Conservation (phyloP, 1,284 basidiomycete species). For the Peniophora sp. region DNA sequence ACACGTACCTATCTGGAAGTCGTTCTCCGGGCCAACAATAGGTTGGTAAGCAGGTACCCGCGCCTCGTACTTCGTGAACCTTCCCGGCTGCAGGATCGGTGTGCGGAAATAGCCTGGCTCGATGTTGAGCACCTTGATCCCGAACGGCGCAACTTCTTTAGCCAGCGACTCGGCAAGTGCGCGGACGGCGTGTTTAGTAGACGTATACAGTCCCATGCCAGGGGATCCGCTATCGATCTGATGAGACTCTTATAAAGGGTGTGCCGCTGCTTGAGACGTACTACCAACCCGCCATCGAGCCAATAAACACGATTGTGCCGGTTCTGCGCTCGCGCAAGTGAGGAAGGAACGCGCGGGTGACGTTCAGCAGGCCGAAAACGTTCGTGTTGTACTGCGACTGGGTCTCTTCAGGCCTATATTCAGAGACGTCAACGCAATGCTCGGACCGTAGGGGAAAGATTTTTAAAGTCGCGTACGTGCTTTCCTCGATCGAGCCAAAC, state of each 20-base stretch:
- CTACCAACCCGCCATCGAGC: conserved; percentile 24
- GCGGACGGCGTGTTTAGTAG: conserved; percentile 28
- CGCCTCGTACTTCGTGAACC: conserved; percentile 22
- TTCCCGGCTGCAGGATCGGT: conserved; percentile 25
- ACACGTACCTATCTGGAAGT: conserved; percentile 15
- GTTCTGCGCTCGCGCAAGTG: conserved; percentile 25
- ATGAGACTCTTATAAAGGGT: not conserved
- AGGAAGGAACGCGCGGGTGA: conserved; percentile 29
- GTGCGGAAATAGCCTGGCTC: conserved; percentile 40
- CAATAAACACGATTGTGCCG: conserved; percentile 28
- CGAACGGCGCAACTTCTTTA: conserved; percentile 32
- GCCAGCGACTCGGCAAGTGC: conserved; percentile 29
- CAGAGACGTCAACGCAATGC: conserved; percentile 5
- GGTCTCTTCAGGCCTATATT: conserved; percentile 20
- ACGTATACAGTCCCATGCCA: conserved; percentile 22
- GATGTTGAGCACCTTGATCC: conserved; percentile 32
- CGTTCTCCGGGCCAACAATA: not conserved
- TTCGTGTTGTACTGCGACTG: conserved; percentile 26
- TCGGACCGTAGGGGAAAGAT: not conserved
- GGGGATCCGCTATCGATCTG: not conserved
- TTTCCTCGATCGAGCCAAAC: conserved; percentile 10
- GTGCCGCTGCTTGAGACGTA: not conserved
- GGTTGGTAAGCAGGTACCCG: conserved; percentile 27
- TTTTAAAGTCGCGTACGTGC: conserved; percentile 8
- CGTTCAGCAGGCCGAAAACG: conserved; percentile 30